Base-by-base conservation (phyloP, 2,329 filamentous ascomycete genomes). In the Ceratocystiopsis sp. region DNA sequence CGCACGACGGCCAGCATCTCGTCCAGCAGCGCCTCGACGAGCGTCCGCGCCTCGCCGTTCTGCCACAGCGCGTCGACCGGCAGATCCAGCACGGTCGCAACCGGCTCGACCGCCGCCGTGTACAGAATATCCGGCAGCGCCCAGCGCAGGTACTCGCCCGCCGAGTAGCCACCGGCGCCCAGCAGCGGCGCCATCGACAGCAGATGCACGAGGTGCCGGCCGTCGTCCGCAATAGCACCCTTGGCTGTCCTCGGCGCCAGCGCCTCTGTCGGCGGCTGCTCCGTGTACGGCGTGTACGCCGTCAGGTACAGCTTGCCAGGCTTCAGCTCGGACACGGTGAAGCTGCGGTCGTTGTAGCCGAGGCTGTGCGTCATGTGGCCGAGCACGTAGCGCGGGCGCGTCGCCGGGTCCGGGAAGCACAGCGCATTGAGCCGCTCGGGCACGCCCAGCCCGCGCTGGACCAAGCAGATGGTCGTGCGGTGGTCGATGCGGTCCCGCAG, bases 91-190 rank as follows among this genome's bases (percentile, higher is more conserved):
- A 93, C 64, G 2, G 83, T 79, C 4, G 84, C 87, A 6, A 95
- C 65, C 0, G 89, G 79, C 49, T 94, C 87, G 43, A 93, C 74
- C 25, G 91, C 69, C 40, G 78, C 73, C 48, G 80, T 78, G 51
- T 87, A 74, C 2, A 84, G 76, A 35, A 95, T 66, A 39, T 78
- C 80, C 39, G 89, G 81, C 4, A 96, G 70, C 59, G 94, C 91
- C 52, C 73, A 66, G 47, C 74, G 70, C 9, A 91, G 62, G 49
- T 91, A 76, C 34, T 73, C 68, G 7, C 70, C 63, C 10, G 74
- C 69, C 0, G 68, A 65, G 46, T 79, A 66, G 8, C 68, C 67
- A 8, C 71, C 64, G 4, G 75, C 78, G 41, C 71, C 64, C 2
- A 93, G 70, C 4, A 71, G 65, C 0, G 77, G 72, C 2, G 73